Base-by-base conservation (phyloP, 768 basidiomycete genomes). In the Psilocybe azurescens region DNA sequence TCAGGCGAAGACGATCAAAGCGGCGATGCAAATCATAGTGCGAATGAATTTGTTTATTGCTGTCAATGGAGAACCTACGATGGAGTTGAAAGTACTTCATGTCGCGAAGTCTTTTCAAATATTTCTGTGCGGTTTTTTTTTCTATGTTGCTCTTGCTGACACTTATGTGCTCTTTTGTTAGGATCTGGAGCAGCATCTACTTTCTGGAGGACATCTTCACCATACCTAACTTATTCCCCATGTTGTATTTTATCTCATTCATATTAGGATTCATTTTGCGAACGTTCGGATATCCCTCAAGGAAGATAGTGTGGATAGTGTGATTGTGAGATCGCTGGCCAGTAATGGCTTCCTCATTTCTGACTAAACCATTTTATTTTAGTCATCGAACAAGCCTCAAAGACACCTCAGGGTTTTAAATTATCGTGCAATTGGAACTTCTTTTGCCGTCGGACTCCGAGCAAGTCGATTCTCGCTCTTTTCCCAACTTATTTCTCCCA, bases 31-130 rank as follows among this genome's bases (percentile, higher is more conserved):
- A 62, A 61, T 33, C 69, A 59, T 9, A 72, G 75, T 20, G 74
- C 74, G 10, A 53, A 75, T 65, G 72, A 71, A 29, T 65, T 70
- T 52, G 79, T 82, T 11, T 81, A 78, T 64, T 72, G 74, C 24
- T 85, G 83, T 70, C 65, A 74, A 56, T 85, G 83, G 82, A 74
- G 77, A 58, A 58, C 65, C n/a, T 69, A 72, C 14, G 70, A 69
- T 39, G 66, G 53, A 20, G 65, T 66, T 10, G 64, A 66, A 10
- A 56, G 36, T 24, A 51, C 32, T 18, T 60, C 69, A 7, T 83
- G 81, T 59, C 69, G 69, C 7, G 73, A 72, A 18, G 61, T 78
- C 14, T 80, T 79, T 58, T 56, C 64, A n/a, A 71, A 63, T 36
- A 67, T 73, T 48, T 69, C 76, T 69, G 78, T 79, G 54, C 7